Evolutionary conservation across 768 basidiomycete genomes (phyloP).

Genomic region (Tricholoma sp.): DNA sequence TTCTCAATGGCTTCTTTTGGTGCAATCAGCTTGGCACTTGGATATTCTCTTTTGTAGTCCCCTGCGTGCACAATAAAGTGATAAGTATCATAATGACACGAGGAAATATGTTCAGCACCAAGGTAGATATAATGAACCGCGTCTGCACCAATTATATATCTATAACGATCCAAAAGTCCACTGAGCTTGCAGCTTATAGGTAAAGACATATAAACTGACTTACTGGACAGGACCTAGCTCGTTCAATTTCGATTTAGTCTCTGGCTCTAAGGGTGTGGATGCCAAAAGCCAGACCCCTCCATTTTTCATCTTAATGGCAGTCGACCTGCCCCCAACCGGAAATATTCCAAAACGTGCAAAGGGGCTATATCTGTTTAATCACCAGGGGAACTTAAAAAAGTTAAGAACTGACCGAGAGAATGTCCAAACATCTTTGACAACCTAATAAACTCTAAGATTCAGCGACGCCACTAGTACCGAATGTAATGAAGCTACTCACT

Average conservation of each 20-base stretch:
- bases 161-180: conserved; percentile 12
- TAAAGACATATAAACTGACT: conserved; percentile 6
- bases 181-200: background rate
- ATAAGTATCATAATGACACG: background rate
- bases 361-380: conserved; percentile 32
- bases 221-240: conserved; percentile 66
- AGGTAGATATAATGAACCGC: conserved; percentile 53
- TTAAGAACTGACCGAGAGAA: conserved; percentile 46
- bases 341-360: conserved; percentile 60
- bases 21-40: conserved; percentile 61
- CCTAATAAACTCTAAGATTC: conserved; percentile 20
- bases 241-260: conserved; percentile 56
- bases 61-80: conserved; percentile 20
- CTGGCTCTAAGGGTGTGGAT: conserved; percentile 60
- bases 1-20: conserved; percentile 41
- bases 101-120: conserved; percentile 24
- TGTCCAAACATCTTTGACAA: conserved; percentile 48
- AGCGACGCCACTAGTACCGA: background rate
- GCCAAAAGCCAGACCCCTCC: conserved; percentile 75
- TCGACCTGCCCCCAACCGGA: conserved; percentile 74
- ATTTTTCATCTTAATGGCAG: conserved; percentile 60
- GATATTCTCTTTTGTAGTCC: conserved; percentile 59
- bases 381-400: background rate
- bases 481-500: conserved; percentile 15
- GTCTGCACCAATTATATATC: conserved; percentile 54